phyloP scores from a whole-genome alignment of 805 yeast genomes.

The Metschnikowia bowlesiae region DNA sequence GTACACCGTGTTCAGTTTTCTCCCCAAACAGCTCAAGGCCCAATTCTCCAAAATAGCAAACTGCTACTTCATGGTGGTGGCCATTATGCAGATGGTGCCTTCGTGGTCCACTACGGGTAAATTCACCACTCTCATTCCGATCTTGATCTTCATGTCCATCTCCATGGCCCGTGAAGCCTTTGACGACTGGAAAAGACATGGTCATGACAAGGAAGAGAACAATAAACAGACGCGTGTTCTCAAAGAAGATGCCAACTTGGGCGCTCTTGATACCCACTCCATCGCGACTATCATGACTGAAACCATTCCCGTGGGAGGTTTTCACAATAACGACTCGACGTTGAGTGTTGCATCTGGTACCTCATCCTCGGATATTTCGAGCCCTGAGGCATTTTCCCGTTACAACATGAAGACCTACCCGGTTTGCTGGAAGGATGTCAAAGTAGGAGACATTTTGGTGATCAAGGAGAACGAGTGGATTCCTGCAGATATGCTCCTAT shows the following conservation, averaged over 20 bases:
- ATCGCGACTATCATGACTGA: conserved; percentile 38
- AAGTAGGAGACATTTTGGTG: conserved; percentile 82
- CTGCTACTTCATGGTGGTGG: conserved; percentile 81
- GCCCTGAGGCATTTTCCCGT: conserved; percentile 12
- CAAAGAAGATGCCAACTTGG: conserved; percentile 27
- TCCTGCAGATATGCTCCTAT: conserved; percentile 82
- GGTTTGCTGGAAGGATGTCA: conserved; percentile 65
- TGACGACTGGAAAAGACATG: conserved; percentile 87
- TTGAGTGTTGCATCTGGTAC: conserved; percentile 1
- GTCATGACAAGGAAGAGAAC: conserved; percentile 82
- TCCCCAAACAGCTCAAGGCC: conserved; percentile 84
- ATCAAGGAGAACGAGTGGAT: conserved; percentile 82
- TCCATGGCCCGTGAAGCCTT: conserved; percentile 90
- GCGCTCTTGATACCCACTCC: conserved; percentile 33
- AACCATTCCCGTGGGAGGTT: conserved; percentile 22
- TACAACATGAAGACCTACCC: conserved; percentile 31
- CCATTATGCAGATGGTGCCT: conserved; percentile 93
- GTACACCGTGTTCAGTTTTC: conserved; percentile 72
- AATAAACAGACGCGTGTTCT: conserved; percentile 34
- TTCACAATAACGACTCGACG: background rate
- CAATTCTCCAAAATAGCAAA: conserved; percentile 94
- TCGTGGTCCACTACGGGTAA: conserved; percentile 97
- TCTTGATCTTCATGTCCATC: conserved; percentile 78
- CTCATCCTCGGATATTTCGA: conserved; percentile 3
- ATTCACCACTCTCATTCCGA: conserved; percentile 87